Base-by-base conservation (phyloP, 1,284 basidiomycete species). In the Macrocystidia cucumis region DNA sequence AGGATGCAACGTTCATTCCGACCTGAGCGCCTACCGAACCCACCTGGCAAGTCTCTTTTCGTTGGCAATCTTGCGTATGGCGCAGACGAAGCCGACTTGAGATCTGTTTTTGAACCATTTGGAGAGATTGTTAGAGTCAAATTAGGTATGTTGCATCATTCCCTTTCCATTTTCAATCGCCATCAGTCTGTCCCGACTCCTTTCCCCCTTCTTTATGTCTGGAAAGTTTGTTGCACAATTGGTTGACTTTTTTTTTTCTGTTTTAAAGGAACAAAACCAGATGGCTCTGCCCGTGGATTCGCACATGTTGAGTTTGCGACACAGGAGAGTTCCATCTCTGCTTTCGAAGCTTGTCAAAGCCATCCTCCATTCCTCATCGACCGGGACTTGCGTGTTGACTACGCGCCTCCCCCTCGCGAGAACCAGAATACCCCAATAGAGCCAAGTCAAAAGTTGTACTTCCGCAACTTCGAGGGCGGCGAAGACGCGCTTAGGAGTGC, bases 41-140 rank as follows among this genome's bases (percentile, higher is more conserved):
- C 40, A 4, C 58, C 61, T 3, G 50, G 39, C 28, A 41, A 44
- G 1, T 58, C 55, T 1, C 44, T 74, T 19, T 75, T 54, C 34
- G 35, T 73, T 29, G 68, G 62, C 1, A 71, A 71, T 38, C 21
- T 75, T 13, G 63, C 73, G 3, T 72, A 55, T 48, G 52, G 48
- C 4, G 46, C 54, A 13, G 57, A 59, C 0, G 58, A 63, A 24
- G 52, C 50, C 6, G 60, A 70, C 17, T 32, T 74, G 8, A 40
- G 49, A 8, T 50, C 57, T 0, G 44, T 54, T 5, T 62, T 72
- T 37, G 41, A 44, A 6, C 43, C 50, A 7, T 67, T 58, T 45
- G 71, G 69, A 6, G 34, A 44, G 12, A 51, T 62, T 24, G 35
- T 41, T 31, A 41, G 20, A 12, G 43, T 69, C 27, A 51, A 48